Conservation (phyloP, 257 asterid species). For the Coffea eugenioides region DNA sequence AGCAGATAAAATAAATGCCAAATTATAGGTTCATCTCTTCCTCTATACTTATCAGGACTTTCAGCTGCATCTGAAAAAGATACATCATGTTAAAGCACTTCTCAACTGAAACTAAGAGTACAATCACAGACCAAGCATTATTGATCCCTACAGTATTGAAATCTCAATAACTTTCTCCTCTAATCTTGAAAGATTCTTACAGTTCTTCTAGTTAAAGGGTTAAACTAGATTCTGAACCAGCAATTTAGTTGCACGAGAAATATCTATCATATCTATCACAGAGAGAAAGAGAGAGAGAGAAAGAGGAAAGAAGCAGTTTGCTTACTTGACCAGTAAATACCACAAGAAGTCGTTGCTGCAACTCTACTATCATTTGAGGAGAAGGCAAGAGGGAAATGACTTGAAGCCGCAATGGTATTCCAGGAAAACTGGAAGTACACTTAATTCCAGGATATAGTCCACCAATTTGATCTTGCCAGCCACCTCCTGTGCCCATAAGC, state of each 20-base stretch:
- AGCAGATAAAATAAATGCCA: background rate
- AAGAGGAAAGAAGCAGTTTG: background rate
- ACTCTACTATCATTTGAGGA: constrained; percentile 55
- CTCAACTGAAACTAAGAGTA: background rate
- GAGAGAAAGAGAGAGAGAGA: background rate
- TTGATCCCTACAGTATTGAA: background rate
- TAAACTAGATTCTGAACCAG: background rate
- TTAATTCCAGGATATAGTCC: constrained; percentile 95
- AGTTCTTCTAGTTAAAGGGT: background rate
- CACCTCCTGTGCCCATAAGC: constrained; percentile 98
- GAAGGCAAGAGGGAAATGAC: constrained; percentile 80
- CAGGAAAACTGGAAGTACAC: constrained; percentile 85
- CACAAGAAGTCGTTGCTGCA: constrained; percentile 82
- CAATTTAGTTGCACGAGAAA: background rate
- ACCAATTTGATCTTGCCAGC: constrained; percentile 98
- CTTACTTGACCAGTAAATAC: constrained; percentile 91
- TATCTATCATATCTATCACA: background rate
- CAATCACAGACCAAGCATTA: background rate
- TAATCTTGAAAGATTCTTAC: background rate
- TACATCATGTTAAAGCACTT: background rate
- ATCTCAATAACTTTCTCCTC: background rate
- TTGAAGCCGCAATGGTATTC: constrained; percentile 78
- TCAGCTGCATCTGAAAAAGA: background rate
- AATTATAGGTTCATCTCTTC: background rate
- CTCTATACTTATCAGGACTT: background rate